A percentile compares a stretch with the other conserved stretches of the same genome.
These are phyloP conservation scores for Ogataea hybrid DNA, from an alignment of 1,139 yeast genomes.

Conservation along the genomic window DNA sequence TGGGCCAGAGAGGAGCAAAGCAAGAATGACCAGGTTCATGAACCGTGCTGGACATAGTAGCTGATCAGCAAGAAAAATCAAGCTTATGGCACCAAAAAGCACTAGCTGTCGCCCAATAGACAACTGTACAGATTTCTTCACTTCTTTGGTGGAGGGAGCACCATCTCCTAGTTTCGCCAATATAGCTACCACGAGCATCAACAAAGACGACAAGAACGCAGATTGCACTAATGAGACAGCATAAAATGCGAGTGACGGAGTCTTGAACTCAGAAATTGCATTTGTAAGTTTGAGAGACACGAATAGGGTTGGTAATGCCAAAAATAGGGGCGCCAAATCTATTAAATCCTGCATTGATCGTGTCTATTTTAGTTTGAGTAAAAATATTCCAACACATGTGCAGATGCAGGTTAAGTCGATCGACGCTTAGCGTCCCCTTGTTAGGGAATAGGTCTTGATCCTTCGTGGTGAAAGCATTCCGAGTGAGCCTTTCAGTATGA, in stretches of 20 bases:
- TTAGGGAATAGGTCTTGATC: too few relatives aligned
- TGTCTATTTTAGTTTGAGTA: slow-evolving; percentile 1
- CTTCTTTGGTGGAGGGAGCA: not conserved
- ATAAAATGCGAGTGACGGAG: slow-evolving; percentile 5
- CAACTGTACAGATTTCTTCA: not conserved
- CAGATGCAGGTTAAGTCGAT: not conserved
- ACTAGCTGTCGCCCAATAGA: slow-evolving; percentile 1
- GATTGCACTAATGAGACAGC: slow-evolving; percentile 21
- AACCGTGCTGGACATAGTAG: slow-evolving; percentile 26
- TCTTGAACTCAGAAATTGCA: not conserved
- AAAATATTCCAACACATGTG: not conserved
- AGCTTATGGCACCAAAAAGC: slow-evolving; percentile 18
- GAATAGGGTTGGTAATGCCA: slow-evolving; percentile 32
- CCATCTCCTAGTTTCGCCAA: slow-evolving; percentile 9
- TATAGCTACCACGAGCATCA: slow-evolving; percentile 18
- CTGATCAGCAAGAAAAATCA: slow-evolving; percentile 20
- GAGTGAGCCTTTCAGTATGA: too few relatives aligned
- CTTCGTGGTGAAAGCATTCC: too few relatives aligned
- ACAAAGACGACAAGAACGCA: slow-evolving; percentile 24
- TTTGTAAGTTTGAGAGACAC: slow-evolving; percentile 29
- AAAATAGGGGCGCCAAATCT: slow-evolving; percentile 32
- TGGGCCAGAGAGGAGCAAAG: slow-evolving; percentile 14
- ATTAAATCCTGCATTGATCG: slow-evolving; percentile 8
- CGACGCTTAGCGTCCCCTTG: not conserved
- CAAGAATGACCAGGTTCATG: slow-evolving; percentile 21